A percentile compares a stretch with the other conserved stretches of the same genome.
phyloP scores from a whole-genome alignment of 305 asterid species.

The Ruellia speciosa region DNA sequence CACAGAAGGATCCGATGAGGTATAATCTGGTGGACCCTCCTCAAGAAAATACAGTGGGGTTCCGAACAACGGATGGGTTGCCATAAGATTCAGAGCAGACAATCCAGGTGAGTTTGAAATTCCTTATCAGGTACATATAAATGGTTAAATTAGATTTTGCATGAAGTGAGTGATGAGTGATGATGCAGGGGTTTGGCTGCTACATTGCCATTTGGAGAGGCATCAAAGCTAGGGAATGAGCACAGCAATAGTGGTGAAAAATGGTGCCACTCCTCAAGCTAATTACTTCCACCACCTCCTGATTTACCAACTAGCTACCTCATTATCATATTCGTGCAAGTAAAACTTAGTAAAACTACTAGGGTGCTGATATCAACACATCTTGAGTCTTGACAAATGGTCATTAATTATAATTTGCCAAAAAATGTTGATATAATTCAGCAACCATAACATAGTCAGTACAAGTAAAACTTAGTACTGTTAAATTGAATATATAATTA shows the following conservation, averaged over 20 bases:
- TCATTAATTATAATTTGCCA: too few species aligned
- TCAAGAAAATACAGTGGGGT: conserved; percentile 32
- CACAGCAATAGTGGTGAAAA: conserved; percentile 27
- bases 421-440: too few species aligned
- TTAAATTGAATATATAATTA: too few species aligned
- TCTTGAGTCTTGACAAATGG: too few species aligned
- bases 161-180: not conserved
- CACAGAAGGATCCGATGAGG: conserved; percentile 16
- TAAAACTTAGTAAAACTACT: too few species aligned
- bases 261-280: conserved; percentile 27
- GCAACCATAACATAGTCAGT: too few species aligned
- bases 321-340: too few species aligned
- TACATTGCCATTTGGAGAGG: conserved; percentile 49
- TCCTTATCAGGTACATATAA: too few species aligned
- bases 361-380: too few species aligned
- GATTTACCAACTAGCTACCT: conserved; percentile 27
- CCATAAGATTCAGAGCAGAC: conserved; percentile 36
- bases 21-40: conserved; percentile 43
- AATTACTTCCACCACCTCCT: conserved; percentile 34
- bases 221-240: conserved; percentile 47
- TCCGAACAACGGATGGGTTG: conserved; percentile 44
- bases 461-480: too few species aligned
- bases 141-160: too few species aligned
- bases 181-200: conserved; percentile 31
- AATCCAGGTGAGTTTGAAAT: conserved; percentile 37